Evolutionary conservation across 2,329 filamentous ascomycete species (phyloP).

Genomic region (Microcyclospora pomicola): DNA sequence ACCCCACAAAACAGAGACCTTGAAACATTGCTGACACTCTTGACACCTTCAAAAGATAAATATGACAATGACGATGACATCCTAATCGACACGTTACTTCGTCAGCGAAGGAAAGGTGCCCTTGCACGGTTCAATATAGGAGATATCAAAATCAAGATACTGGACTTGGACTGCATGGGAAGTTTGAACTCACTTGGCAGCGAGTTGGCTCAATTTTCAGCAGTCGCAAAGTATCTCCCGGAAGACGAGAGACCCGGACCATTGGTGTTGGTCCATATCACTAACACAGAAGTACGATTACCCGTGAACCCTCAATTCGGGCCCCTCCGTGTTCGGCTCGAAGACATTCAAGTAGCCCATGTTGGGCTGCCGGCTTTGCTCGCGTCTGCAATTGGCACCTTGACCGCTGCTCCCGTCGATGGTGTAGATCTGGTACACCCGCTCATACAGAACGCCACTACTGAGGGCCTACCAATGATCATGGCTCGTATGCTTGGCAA

Average conservation of each 20-base stretch:
- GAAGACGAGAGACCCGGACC: constrained; percentile 90
- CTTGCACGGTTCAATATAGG: constrained; percentile 60
- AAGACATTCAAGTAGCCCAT: constrained; percentile 58
- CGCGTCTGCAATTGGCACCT: constrained; percentile 56
- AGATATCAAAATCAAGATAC: constrained; percentile 47
- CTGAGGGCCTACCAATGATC: constrained; percentile 48
- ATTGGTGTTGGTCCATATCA: constrained; percentile 56
- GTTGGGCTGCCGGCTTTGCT: constrained; percentile 74
- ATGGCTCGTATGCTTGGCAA: constrained; percentile 87
- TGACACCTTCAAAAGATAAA: constrained; percentile 82
- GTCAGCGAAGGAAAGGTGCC: constrained; percentile 74
- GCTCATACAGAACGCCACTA: constrained; percentile 30
- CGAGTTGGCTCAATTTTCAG: constrained; percentile 70
- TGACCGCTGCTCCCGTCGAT: constrained; percentile 41
- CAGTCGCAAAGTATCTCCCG: constrained; percentile 83
- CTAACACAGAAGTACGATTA: constrained; percentile 46
- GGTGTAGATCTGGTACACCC: constrained; percentile 59
- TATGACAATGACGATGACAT: constrained; percentile 88
- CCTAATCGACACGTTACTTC: constrained; percentile 77
- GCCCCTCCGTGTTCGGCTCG: constrained; percentile 40
- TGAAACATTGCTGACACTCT: constrained; percentile 65
- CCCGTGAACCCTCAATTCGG: constrained; percentile 59
- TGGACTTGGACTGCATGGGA: constrained; percentile 50
- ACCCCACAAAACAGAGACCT: constrained; percentile 67
- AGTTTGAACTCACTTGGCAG: constrained; percentile 58